These are phyloP conservation scores for Linderniella brevidens DNA, from an alignment of 257 asterid species.

Conservation along the genomic window DNA sequence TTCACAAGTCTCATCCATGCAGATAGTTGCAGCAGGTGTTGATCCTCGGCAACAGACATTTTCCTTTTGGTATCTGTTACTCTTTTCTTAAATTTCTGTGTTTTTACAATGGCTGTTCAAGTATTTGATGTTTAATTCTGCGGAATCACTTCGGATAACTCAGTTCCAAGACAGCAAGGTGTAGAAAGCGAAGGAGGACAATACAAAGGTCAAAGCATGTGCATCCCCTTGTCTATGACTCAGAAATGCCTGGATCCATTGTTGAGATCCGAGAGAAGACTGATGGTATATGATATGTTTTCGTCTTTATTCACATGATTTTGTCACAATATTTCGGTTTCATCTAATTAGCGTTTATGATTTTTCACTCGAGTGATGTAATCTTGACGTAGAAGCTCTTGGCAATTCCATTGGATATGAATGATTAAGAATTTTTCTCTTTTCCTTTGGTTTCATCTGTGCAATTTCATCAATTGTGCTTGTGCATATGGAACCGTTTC, in stretches of 20 bases:
- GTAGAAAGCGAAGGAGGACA: slow-evolving; percentile 28
- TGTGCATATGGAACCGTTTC: too few relatives aligned
- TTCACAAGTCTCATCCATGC: slow-evolving; percentile 14
- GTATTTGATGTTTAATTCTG: not conserved
- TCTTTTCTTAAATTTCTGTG: not conserved
- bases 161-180: slow-evolving; percentile 62
- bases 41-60: slow-evolving; percentile 87
- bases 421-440: too few relatives aligned
- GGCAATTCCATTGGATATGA: too few relatives aligned
- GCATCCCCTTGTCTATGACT: slow-evolving; percentile 49
- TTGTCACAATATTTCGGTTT: too few relatives aligned
- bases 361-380: too few relatives aligned
- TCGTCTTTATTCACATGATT: not conserved
- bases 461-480: too few relatives aligned
- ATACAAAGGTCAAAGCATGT: slow-evolving; percentile 48
- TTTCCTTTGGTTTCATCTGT: too few relatives aligned
- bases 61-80: slow-evolving; percentile 48
- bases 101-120: not conserved
- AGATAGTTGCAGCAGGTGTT: slow-evolving; percentile 78
- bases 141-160: slow-evolving; percentile 18
- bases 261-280: slow-evolving; percentile 42
- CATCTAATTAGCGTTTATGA: too few relatives aligned
- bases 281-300: slow-evolving; percentile 39
- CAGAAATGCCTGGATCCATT: slow-evolving; percentile 38
- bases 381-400: too few relatives aligned